phyloP scores from a whole-genome alignment of 2,329 filamentous ascomycete species.

The Parastagonospora avenae region DNA sequence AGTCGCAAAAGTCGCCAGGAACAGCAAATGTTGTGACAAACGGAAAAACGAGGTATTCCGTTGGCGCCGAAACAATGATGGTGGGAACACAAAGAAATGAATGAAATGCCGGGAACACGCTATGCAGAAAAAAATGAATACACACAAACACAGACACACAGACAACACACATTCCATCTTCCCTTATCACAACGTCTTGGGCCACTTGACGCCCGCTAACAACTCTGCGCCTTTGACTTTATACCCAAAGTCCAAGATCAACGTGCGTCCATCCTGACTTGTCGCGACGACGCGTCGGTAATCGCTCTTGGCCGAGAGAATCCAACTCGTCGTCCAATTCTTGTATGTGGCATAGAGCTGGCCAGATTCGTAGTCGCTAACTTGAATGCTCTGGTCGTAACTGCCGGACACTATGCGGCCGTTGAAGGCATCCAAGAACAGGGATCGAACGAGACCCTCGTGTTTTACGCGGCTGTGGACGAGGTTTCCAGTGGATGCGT shows the following conservation, averaged over 20 bases:
- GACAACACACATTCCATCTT: too few relatives aligned
- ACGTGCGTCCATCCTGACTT: conserved; percentile 88
- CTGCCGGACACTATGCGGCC: conserved; percentile 87
- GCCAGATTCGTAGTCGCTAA: conserved; percentile 86
- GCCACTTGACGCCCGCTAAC: conserved; percentile 34
- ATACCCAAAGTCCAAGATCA: conserved; percentile 91
- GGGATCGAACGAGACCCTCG: conserved; percentile 80
- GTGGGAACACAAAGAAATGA: too few relatives aligned
- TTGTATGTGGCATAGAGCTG: conserved; percentile 81
- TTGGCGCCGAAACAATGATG: too few relatives aligned
- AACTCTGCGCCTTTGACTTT: conserved; percentile 59
- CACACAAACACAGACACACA: too few relatives aligned
- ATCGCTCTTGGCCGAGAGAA: conserved; percentile 92
- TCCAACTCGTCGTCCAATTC: conserved; percentile 97
- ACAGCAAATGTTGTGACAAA: too few relatives aligned
- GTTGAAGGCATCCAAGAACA: conserved; percentile 88
- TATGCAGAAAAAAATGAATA: too few relatives aligned
- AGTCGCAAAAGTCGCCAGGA: too few relatives aligned
- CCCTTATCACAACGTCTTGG: too few relatives aligned
- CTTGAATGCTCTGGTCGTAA: conserved; percentile 95
- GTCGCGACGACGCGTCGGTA: conserved; percentile 94
- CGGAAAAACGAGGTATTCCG: too few relatives aligned
- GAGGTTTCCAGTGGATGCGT: conserved; percentile 86
- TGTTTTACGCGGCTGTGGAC: conserved; percentile 83
- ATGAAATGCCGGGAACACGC: too few relatives aligned